Conservation (phyloP, 2,329 filamentous ascomycete species). For the Calonectria leucothoes region DNA sequence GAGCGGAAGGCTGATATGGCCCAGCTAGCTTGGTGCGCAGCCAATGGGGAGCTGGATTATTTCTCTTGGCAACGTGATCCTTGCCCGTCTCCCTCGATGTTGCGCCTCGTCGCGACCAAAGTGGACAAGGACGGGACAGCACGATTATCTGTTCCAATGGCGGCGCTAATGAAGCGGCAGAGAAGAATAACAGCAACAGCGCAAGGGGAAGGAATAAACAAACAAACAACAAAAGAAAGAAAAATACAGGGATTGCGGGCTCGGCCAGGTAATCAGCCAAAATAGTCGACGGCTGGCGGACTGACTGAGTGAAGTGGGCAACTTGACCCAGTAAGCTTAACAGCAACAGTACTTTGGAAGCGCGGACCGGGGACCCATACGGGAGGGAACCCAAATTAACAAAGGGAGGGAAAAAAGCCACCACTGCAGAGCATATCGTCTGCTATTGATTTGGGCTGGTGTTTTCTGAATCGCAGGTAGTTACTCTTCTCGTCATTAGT, state of each 20-base stretch:
- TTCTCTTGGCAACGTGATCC: conserved; percentile 16
- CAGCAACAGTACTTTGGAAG: not conserved
- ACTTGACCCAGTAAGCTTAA: not conserved
- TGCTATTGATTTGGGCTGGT: not conserved
- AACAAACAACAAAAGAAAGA: not conserved
- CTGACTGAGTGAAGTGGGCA: not conserved
- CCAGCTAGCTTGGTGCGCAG: conserved; percentile 1
- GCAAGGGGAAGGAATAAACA: too few species aligned
- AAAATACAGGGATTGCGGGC: not conserved
- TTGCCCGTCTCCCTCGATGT: not conserved
- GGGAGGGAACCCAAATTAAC: conserved; percentile 9
- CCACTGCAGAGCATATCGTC: not conserved
- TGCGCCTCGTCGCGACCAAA: conserved; percentile 2
- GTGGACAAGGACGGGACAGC: not conserved
- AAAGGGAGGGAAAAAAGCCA: not conserved
- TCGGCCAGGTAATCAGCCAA: not conserved
- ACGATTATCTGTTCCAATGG: not conserved
- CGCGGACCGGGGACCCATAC: not conserved
- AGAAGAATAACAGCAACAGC: not conserved
- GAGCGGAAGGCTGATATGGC: conserved; percentile 14
- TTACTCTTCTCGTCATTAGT: conserved; percentile 16
- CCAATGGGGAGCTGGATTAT: conserved; percentile 13
- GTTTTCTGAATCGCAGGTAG: conserved; percentile 8
- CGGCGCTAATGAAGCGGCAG: not conserved
- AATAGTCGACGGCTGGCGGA: not conserved